Evolutionary conservation across 1,284 basidiomycete species (phyloP).

Genomic region (Trichosporon ovoides): DNA sequence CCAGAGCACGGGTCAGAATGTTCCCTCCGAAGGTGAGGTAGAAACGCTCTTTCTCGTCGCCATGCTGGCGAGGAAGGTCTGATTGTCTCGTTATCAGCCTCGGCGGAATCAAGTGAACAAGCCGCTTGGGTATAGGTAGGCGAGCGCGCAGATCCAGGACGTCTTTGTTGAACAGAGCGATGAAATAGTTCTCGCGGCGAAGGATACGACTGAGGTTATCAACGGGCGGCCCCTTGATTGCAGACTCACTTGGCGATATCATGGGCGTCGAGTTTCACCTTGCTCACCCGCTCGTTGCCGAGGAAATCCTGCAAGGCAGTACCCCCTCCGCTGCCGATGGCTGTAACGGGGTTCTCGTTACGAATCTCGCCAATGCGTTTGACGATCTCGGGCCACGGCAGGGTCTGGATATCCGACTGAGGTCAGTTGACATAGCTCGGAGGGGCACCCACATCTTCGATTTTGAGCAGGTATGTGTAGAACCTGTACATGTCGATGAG

Average conservation of each 20-base stretch:
- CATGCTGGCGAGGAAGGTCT: constrained; percentile 23
- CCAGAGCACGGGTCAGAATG: constrained; percentile 74
- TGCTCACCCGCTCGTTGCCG: constrained; percentile 35
- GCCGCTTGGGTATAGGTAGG: constrained; percentile 60
- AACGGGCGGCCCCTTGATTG: background rate
- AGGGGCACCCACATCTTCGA: constrained; percentile 53
- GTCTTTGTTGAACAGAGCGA: constrained; percentile 96
- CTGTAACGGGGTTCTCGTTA: constrained; percentile 84
- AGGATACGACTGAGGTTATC: constrained; percentile 63
- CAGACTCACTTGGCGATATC: constrained; percentile 55
- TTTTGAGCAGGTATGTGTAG: constrained; percentile 56
- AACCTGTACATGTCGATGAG: constrained; percentile 91
- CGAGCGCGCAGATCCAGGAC: constrained; percentile 74
- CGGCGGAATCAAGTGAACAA: constrained; percentile 35
- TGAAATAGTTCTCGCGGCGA: constrained; percentile 96
- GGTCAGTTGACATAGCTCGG: background rate
- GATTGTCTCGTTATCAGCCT: constrained; percentile 26
- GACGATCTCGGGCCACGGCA: constrained; percentile 93
- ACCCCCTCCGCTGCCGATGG: constrained; percentile 55
- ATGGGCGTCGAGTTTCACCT: constrained; percentile 82
- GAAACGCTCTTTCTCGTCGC: constrained; percentile 17
- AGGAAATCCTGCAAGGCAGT: constrained; percentile 45
- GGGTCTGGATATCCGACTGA: constrained; percentile 95
- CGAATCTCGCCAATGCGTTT: constrained; percentile 78
- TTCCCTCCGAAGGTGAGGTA: constrained; percentile 45